Evolutionary conservation across 352 stramenopile species (phyloP), one percentile per base, ranked within the genome.

Genomic region (Blastocystis sp.): DNA sequence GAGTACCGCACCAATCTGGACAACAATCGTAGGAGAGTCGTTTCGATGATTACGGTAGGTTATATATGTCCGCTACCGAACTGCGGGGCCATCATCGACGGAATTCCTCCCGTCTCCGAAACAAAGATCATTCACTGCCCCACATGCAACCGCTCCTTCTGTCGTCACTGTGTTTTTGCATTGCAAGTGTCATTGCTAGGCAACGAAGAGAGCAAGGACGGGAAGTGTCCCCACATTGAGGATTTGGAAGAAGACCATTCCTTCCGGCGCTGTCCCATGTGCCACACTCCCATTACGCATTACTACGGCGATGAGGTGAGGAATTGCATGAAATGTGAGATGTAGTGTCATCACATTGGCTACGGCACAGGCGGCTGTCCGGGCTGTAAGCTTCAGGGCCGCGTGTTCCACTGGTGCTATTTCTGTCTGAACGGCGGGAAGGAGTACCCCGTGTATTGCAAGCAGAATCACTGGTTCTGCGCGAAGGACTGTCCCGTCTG

Each of bases 401-500:
- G 39, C 39, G 33, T 80, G 37, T 69, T 71, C 70, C 66, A 91
- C 66, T 91, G 59, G 65, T 91, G 74, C 61, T 82, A 90, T 60
- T 71, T 74, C 26, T 91, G 59, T 66, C 26, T 89, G 37, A 80
- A 77, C 41, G 79, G 79, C 16, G 79, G 79, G 37, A 77, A 63
- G 39, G 79, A 89, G 63, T 89, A 89, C 66, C 79, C 79, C 1
- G 79, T 80, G 51, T 89, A 77, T 19, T 89, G 79, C 79, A 89
- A 67, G 26, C 79, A 89, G 67, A 89, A 89, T 31, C 79, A 89
- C 37, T 89, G 79, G 79, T 89, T 89, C 65, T 89, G 79, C n/a
- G 29, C 31, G 51, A 35, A 55, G 21, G 67, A 89, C 19, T 89
- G 79, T 77, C 63, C 63, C 19, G 79, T 89, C 16, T 89, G 74